Percentiles rank a stretch among this genome's conserved stretches.
phyloP scores from a whole-genome alignment of 257 asterid genomes.

The Solanum medicagineum region DNA sequence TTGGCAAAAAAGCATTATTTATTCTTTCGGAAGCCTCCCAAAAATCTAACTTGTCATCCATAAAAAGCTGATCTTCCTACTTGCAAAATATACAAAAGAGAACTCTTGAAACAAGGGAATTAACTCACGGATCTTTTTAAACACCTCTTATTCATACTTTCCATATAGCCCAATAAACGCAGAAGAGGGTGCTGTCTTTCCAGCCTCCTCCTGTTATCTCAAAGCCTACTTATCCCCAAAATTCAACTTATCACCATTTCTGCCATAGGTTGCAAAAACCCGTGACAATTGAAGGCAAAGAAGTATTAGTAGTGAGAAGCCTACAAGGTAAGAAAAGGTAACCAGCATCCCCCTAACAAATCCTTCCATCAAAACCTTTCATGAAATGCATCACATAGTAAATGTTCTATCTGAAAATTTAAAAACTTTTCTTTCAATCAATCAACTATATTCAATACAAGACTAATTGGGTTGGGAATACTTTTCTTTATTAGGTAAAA shows the following conservation, averaged over 20 bases:
- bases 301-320: not conserved
- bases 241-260: not conserved
- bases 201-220: not conserved
- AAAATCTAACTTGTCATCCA: not conserved
- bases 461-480: not conserved
- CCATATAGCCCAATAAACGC: not conserved
- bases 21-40: not conserved
- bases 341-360: not conserved
- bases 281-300: not conserved
- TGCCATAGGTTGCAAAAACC: not conserved
- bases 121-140: not conserved
- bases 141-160: not conserved
- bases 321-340: not conserved
- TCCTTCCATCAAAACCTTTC: not conserved
- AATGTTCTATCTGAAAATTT: not conserved
- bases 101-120: not conserved
- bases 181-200: not conserved
- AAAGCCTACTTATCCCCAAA: not conserved
- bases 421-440: not conserved
- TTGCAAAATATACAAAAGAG: not conserved
- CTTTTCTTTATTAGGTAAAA: not conserved
- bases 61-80: not conserved
- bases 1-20: too few relatives aligned
- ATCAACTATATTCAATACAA: not conserved
- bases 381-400: not conserved